These are phyloP conservation scores for Phytophthora cryptogea DNA, from an alignment of 352 stramenopile genomes.

Conservation along the genomic window DNA sequence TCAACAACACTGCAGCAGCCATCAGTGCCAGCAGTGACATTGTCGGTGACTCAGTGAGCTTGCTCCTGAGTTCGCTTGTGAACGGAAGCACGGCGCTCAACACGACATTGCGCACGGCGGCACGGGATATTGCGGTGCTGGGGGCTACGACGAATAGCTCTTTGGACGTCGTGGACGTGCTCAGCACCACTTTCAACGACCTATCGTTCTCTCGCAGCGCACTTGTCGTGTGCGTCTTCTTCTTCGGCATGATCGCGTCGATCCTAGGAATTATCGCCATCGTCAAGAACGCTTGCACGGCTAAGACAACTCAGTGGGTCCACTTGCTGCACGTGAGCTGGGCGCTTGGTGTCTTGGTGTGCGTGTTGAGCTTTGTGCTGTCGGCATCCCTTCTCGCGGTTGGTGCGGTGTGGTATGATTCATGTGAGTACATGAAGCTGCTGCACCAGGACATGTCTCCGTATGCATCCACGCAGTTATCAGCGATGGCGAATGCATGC, in stretches of 20 bases:
- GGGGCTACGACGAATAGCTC: slow-evolving; percentile 61
- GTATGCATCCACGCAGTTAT: slow-evolving; percentile 67
- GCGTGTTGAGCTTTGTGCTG: slow-evolving; percentile 80
- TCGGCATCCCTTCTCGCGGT: slow-evolving; percentile 74
- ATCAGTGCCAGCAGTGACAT: slow-evolving; percentile 30
- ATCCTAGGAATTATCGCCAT: slow-evolving; percentile 71
- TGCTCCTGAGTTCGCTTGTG: slow-evolving; percentile 55
- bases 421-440: slow-evolving; percentile 85
- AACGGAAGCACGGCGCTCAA: slow-evolving; percentile 43
- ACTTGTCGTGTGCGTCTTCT: slow-evolving; percentile 78
- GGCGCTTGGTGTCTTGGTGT: slow-evolving; percentile 72
- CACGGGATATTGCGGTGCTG: slow-evolving; percentile 53
- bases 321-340: slow-evolving; percentile 81
- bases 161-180: slow-evolving; percentile 55
- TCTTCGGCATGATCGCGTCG: slow-evolving; percentile 72
- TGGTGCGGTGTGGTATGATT: slow-evolving; percentile 78
- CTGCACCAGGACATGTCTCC: slow-evolving; percentile 71
- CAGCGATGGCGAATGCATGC: slow-evolving; percentile 66
- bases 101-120: slow-evolving; percentile 45
- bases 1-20: slow-evolving; percentile 27
- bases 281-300: slow-evolving; percentile 71
- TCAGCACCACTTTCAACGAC: slow-evolving; percentile 70
- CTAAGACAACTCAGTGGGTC: slow-evolving; percentile 73
- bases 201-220: slow-evolving; percentile 80
- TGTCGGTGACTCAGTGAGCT: slow-evolving; percentile 34